Conservation (phyloP, 1,139 yeast genomes). For the Suhomyces panamericanus region DNA sequence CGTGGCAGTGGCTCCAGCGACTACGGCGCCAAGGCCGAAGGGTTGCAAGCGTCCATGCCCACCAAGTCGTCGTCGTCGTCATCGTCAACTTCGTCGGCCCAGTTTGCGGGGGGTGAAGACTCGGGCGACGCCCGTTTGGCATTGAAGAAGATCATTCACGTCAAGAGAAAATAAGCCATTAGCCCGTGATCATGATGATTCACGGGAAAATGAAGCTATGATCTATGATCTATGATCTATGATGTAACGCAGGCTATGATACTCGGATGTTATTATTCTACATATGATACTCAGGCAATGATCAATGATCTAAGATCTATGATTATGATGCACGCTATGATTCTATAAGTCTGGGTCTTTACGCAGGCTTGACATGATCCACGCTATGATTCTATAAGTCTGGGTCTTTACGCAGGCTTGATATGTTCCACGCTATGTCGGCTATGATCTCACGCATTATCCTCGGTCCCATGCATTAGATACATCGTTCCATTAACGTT, state of each 20-base stretch:
- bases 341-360: too few relatives aligned
- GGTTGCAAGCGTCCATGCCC: constrained; percentile 4
- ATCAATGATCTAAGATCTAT: too few relatives aligned
- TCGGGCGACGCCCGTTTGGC: constrained; percentile 46
- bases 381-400: background rate
- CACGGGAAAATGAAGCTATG: background rate
- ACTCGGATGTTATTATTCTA: too few relatives aligned
- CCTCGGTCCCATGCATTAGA: constrained; percentile 9
- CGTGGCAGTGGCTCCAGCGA: constrained; percentile 7
- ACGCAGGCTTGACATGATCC: background rate
- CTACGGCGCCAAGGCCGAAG: constrained; percentile 2
- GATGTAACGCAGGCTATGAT: too few relatives aligned
- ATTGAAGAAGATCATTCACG: constrained; percentile 41
- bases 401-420: too few relatives aligned
- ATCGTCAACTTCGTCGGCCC: constrained; percentile 6
- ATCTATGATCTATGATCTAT: too few relatives aligned
- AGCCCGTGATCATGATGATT: constrained; percentile 11
- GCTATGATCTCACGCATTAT: background rate
- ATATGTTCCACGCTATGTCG: background rate
- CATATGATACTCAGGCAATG: too few relatives aligned
- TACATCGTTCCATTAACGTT: constrained; percentile 3
- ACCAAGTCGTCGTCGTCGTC: constrained; percentile 2
- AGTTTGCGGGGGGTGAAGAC: constrained; percentile 23
- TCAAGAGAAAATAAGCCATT: constrained; percentile 25
- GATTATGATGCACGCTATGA: too few relatives aligned